phyloP scores from a whole-genome alignment of 2,329 filamentous ascomycete genomes.

The Diplodia sapinea region DNA sequence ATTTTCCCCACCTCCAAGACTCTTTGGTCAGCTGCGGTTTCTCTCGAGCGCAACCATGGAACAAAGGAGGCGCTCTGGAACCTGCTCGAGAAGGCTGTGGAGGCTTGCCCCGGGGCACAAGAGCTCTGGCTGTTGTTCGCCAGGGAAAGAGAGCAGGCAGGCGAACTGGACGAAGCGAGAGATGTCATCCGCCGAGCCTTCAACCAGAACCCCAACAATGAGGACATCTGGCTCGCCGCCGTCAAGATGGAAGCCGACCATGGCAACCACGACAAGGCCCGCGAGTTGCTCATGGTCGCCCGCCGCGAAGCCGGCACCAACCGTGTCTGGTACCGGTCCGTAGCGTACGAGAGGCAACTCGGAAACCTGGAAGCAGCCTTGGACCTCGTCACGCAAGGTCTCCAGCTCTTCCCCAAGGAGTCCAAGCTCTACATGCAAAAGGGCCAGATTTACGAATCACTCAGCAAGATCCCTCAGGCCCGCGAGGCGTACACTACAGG shows the following conservation, averaged over 20 bases:
- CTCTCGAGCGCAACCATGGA: constrained; percentile 89
- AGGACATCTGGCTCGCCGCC: constrained; percentile 96
- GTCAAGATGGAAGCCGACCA: constrained; percentile 96
- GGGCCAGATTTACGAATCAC: constrained; percentile 91
- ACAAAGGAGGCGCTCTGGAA: constrained; percentile 81
- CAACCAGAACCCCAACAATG: constrained; percentile 93
- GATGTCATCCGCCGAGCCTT: constrained; percentile 87
- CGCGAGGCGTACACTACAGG: constrained; percentile 88
- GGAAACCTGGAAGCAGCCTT: constrained; percentile 80
- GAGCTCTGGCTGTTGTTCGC: constrained; percentile 95
- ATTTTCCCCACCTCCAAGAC: constrained; percentile 88
- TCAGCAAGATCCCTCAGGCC: constrained; percentile 79
- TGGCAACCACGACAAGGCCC: constrained; percentile 78
- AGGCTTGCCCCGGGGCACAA: constrained; percentile 89
- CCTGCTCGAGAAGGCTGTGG: constrained; percentile 89
- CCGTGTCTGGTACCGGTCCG: constrained; percentile 95
- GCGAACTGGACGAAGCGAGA: constrained; percentile 85
- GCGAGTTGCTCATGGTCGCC: constrained; percentile 80
- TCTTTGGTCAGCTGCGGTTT: constrained; percentile 88
- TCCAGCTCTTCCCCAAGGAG: constrained; percentile 83
- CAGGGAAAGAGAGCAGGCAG: constrained; percentile 90
- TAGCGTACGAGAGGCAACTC: constrained; percentile 87
- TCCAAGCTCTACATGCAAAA: constrained; percentile 99
- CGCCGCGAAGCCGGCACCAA: constrained; percentile 91
- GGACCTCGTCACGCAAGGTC: constrained; percentile 82